Evolutionary conservation across 2,329 filamentous ascomycete species (phyloP).

Genomic region (Endoconidiophora laricicola): DNA sequence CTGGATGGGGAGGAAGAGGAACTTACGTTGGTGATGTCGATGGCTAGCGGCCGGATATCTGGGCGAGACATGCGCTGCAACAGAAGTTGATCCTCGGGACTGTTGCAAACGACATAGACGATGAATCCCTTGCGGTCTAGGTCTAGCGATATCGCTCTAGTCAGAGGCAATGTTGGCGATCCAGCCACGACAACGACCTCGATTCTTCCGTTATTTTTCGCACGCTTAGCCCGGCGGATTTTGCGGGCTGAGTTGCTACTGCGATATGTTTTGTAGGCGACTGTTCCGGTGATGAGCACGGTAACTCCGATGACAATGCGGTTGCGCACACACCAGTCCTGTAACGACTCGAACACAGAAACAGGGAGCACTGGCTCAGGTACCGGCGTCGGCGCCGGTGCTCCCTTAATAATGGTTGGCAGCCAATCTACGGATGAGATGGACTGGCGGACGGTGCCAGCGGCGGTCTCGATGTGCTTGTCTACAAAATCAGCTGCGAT

Average conservation of each 20-base stretch:
- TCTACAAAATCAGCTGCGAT: slow-evolving; percentile 69
- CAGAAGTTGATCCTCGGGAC: slow-evolving; percentile 66
- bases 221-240: slow-evolving; percentile 58
- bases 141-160: slow-evolving; percentile 67
- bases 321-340: slow-evolving; percentile 57
- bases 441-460: slow-evolving; percentile 51
- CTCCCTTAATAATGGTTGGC: slow-evolving; percentile 47
- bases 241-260: slow-evolving; percentile 42
- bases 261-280: slow-evolving; percentile 34
- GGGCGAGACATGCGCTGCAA: slow-evolving; percentile 60
- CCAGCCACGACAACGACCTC: slow-evolving; percentile 83
- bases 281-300: slow-evolving; percentile 53
- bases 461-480: slow-evolving; percentile 60
- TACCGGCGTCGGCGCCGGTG: slow-evolving; percentile 27
- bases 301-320: slow-evolving; percentile 57
- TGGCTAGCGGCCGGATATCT: slow-evolving; percentile 65
- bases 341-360: slow-evolving; percentile 33
- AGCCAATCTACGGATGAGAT: slow-evolving; percentile 56
- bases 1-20: background rate
- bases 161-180: slow-evolving; percentile 70
- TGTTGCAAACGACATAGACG: slow-evolving; percentile 76
- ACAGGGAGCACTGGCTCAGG: slow-evolving; percentile 24
- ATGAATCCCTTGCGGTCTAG: slow-evolving; percentile 85
- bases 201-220: slow-evolving; percentile 61
- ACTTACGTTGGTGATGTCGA: slow-evolving; percentile 68